Base-by-base conservation (phyloP, 768 basidiomycete genomes). In the Kwoniella mangroviensis region DNA sequence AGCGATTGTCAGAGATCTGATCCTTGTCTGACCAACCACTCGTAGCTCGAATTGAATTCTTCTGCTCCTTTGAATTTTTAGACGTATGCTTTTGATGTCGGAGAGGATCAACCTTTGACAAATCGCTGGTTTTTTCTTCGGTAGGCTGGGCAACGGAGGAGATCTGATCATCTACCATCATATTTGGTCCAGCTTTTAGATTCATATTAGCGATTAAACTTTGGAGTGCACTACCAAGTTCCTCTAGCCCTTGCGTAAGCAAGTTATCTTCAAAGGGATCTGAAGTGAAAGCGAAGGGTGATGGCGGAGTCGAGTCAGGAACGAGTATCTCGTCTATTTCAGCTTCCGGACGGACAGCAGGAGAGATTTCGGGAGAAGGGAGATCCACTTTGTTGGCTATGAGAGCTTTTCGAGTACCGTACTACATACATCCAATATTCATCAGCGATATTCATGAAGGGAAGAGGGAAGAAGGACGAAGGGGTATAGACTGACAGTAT, bases 331-430 rank as follows among this genome's bases (percentile, higher is more conserved):
- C 40, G 17, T 41, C 7, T 12, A 6, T 2, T n/a, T 42, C 10
- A 15, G 5, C 21, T 6, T n/a, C 41, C 15, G 34, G 40, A 17
- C 2, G 4, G 41, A 41, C 12, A 59, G 34, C 10, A n/a, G 58
- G n/a, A 6, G 34, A n/a, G 17, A 9, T 28, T 1, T 3, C 2
- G 15, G 45, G 13, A 9, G 12, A 4, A 17, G 28, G 13, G 5
- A 52, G 3, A 13, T 24, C 42, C 5, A 69, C 28, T 9, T 43
- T 34, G 56, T 69, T 69, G 26, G 53, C 43, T 4, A 15, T 19
- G 2, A 69, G 42, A 12, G 68, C 68, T 40, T 15, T 22, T 22
- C 43, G 62, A 41, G 63, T 69, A 40, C 68, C 68, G 42, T 69
- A 69, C 68, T 69, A 49, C 24, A 11, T 4, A 28, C 9, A 34